Evolutionary conservation across 2,329 filamentous ascomycete species (phyloP).

Genomic region (Colletotrichum agaves): DNA sequence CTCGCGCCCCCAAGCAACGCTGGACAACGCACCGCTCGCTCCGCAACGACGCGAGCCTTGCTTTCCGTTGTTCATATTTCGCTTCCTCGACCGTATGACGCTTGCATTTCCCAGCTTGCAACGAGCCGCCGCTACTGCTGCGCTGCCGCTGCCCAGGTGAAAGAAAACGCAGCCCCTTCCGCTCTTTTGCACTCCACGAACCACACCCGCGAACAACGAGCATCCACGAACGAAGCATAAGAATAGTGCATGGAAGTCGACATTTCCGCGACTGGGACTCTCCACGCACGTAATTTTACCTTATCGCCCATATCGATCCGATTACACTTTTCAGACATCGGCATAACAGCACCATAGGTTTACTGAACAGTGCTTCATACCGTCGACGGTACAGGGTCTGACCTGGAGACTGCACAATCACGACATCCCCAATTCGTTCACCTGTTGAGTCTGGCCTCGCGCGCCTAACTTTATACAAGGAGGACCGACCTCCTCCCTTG

Average conservation of each 20-base stretch:
- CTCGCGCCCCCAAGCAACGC: conserved; percentile 26
- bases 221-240: conserved; percentile 24
- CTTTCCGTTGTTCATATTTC: conserved; percentile 1
- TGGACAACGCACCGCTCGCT: conserved; percentile 30
- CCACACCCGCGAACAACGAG: background rate
- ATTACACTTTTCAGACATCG: conserved; percentile 30
- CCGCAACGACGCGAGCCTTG: conserved; percentile 17
- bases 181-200: conserved; percentile 1
- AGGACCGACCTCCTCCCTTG: conserved; percentile 20
- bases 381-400: conserved; percentile 25
- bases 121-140: conserved; percentile 24
- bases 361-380: conserved; percentile 29
- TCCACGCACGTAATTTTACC: conserved; percentile 23
- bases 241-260: conserved; percentile 29
- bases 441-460: conserved; percentile 10
- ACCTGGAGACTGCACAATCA: conserved; percentile 28
- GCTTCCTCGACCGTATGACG: conserved; percentile 16
- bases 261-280: conserved; percentile 11
- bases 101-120: conserved; percentile 2
- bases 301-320: conserved; percentile 22
- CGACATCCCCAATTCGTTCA: conserved; percentile 24
- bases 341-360: conserved; percentile 24
- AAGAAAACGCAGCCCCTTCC: conserved; percentile 1
- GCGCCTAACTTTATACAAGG: conserved; percentile 29
- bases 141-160: conserved; percentile 12